A percentile compares a stretch with the other conserved stretches of the same genome.
phyloP scores from a whole-genome alignment of 257 asterid genomes.

The Craterostigma plantagineum region DNA sequence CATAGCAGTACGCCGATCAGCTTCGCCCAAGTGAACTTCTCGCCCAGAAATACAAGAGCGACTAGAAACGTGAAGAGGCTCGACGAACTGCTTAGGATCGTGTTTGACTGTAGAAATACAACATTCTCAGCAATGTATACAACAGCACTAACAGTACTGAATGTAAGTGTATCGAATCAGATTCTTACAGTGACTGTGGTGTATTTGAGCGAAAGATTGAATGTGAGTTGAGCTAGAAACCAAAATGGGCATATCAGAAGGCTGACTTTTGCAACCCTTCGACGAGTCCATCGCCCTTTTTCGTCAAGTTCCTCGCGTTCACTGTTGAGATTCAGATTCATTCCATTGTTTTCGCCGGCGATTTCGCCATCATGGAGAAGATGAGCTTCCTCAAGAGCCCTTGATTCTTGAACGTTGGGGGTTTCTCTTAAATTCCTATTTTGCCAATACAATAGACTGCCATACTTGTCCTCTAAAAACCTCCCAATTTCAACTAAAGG shows the following conservation, averaged over 20 bases:
- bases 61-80: slow-evolving; percentile 88
- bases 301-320: slow-evolving; percentile 27
- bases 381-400: slow-evolving; percentile 34
- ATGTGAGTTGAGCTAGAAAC: slow-evolving; percentile 88
- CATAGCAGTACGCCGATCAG: slow-evolving; percentile 75
- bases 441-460: slow-evolving; percentile 51
- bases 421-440: slow-evolving; percentile 10
- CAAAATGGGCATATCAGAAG: slow-evolving; percentile 77
- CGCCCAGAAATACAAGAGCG: slow-evolving; percentile 74
- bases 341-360: slow-evolving; percentile 10
- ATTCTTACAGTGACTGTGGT: slow-evolving; percentile 80
- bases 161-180: slow-evolving; percentile 1
- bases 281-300: slow-evolving; percentile 86
- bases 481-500: slow-evolving; percentile 70
- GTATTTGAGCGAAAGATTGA: slow-evolving; percentile 85
- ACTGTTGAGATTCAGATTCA: slow-evolving; percentile 8
- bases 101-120: slow-evolving; percentile 51
- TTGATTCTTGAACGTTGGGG: slow-evolving; percentile 14
- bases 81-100: slow-evolving; percentile 85
- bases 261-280: slow-evolving; percentile 78
- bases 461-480: slow-evolving; percentile 56
- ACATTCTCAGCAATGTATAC: no score
- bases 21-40: slow-evolving; percentile 80
- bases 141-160: background rate
- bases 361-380: slow-evolving; percentile 34